Evolutionary conservation across 768 basidiomycete genomes (phyloP).

Genomic region (Podaxis sp.): DNA sequence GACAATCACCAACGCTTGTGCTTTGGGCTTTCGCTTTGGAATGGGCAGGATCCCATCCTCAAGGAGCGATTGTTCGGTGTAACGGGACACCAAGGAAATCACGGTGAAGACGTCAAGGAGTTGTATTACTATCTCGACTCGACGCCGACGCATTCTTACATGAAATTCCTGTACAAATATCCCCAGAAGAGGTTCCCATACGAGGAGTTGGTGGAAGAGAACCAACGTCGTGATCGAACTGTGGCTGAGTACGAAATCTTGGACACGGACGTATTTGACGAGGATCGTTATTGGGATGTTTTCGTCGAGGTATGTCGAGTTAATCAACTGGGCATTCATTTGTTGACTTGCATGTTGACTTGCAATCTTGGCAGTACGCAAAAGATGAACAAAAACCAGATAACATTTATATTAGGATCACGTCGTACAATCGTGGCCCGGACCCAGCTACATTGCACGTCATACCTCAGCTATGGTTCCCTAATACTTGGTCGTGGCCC

Average conservation of each 20-base stretch:
- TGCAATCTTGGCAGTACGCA: constrained; percentile 65
- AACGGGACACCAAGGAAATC: constrained; percentile 96
- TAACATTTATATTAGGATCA: constrained; percentile 89
- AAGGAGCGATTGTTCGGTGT: constrained; percentile 97
- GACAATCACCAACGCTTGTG: constrained; percentile 97
- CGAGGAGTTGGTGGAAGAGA: constrained; percentile 89
- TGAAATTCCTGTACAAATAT: constrained; percentile 99
- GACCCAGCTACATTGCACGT: constrained; percentile 93
- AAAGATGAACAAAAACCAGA: constrained; percentile 94
- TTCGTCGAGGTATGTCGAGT: constrained; percentile 81
- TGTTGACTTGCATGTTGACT: neutral
- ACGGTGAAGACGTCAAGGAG: constrained; percentile 99
- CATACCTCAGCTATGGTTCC: constrained; percentile 95
- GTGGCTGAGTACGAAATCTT: constrained; percentile 92
- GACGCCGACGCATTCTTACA: constrained; percentile 98
- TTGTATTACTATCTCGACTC: constrained; percentile 98
- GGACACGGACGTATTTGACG: constrained; percentile 89
- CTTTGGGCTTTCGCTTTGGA: constrained; percentile 91
- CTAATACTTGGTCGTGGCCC: constrained; percentile 98
- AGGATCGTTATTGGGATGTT: constrained; percentile 96
- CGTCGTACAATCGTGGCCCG: constrained; percentile 94
- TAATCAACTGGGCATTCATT: neutral
- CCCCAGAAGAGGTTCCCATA: constrained; percentile 92
- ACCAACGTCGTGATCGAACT: constrained; percentile 75
- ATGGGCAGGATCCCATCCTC: constrained; percentile 89